These are phyloP conservation scores for Colletotrichum graminicola DNA, from an alignment of 2,329 filamentous ascomycete species.

Conservation along the genomic window DNA sequence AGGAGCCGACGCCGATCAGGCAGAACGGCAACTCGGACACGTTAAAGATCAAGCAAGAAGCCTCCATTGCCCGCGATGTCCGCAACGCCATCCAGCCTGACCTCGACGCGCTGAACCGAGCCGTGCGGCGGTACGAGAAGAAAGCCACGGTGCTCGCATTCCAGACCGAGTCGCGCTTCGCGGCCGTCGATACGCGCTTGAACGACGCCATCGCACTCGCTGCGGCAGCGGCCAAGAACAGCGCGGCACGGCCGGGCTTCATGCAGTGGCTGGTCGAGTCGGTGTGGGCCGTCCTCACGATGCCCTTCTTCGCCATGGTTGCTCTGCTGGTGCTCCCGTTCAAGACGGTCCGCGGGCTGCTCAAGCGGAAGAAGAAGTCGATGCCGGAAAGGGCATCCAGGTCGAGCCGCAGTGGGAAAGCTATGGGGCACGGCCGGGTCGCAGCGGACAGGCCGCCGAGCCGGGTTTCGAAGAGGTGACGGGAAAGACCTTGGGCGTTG, in stretches of 20 bases:
- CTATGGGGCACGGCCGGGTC: conserved; percentile 49
- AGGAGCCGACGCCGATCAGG: conserved; percentile 50
- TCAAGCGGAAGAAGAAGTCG: conserved; percentile 51
- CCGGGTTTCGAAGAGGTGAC: conserved; percentile 46
- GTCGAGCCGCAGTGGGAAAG: conserved; percentile 45
- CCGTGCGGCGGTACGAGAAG: conserved; percentile 92
- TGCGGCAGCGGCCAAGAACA: conserved; percentile 75
- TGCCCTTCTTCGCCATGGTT: conserved; percentile 58
- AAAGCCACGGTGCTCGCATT: conserved; percentile 80
- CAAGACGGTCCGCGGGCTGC: conserved; percentile 52
- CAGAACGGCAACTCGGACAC: conserved; percentile 51
- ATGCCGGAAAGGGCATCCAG: conserved; percentile 45
- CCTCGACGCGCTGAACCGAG: conserved; percentile 87
- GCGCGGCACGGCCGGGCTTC: conserved; percentile 53
- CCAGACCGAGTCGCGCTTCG: conserved; percentile 81
- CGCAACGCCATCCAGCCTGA: conserved; percentile 80
- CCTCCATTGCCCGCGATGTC: conserved; percentile 67
- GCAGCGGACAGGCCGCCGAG: conserved; percentile 52
- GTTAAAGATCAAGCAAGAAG: conserved; percentile 55
- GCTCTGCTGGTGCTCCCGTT: conserved; percentile 59
- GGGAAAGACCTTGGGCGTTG: background rate
- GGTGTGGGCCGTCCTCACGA: conserved; percentile 50
- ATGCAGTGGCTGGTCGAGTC: conserved; percentile 55
- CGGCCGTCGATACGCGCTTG: conserved; percentile 76
- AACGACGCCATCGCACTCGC: conserved; percentile 86